These are phyloP conservation scores for Metschnikowia chrysomelidarum DNA, from an alignment of 805 yeast species.

Conservation along the genomic window DNA sequence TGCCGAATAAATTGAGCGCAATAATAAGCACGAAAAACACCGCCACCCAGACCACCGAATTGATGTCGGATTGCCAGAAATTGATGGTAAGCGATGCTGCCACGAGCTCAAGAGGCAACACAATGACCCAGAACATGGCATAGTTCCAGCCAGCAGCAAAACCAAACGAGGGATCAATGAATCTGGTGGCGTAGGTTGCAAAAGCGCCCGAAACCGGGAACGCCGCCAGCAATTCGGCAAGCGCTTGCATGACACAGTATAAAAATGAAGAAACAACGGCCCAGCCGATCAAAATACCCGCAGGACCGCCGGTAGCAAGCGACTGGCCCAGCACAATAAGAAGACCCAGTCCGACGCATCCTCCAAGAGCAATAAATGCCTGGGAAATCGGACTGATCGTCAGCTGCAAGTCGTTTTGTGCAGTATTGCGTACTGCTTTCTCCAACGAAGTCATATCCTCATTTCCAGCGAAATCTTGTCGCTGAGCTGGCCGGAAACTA, in stretches of 20 bases:
- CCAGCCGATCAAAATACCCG: conserved; percentile 39
- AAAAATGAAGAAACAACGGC: conserved; percentile 38
- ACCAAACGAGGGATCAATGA: conserved; percentile 45
- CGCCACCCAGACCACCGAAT: conserved; percentile 42
- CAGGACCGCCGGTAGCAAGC: conserved; percentile 35
- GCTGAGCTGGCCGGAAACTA: conserved; percentile 16
- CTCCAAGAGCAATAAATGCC: conserved; percentile 39
- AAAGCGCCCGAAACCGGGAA: conserved; percentile 42
- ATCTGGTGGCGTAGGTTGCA: conserved; percentile 39
- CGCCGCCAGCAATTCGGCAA: conserved; percentile 39
- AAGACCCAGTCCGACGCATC: conserved; percentile 43
- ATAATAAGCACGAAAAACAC: conserved; percentile 38
- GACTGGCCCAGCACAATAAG: conserved; percentile 41
- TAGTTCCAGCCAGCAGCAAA: conserved; percentile 47
- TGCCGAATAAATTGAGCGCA: conserved; percentile 32
- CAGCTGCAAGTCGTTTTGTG: conserved; percentile 12
- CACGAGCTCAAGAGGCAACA: conserved; percentile 42
- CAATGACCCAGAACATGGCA: conserved; percentile 44
- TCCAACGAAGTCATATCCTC: conserved; percentile 15
- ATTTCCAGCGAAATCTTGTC: not conserved
- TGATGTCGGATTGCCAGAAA: conserved; percentile 39
- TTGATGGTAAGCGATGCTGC: conserved; percentile 41
- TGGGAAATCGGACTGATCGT: conserved; percentile 19
- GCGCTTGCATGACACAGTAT: conserved; percentile 43
- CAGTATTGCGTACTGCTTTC: conserved; percentile 15